Conservation (phyloP, 2,329 filamentous ascomycete genomes). For the Talaromyces piceae region DNA sequence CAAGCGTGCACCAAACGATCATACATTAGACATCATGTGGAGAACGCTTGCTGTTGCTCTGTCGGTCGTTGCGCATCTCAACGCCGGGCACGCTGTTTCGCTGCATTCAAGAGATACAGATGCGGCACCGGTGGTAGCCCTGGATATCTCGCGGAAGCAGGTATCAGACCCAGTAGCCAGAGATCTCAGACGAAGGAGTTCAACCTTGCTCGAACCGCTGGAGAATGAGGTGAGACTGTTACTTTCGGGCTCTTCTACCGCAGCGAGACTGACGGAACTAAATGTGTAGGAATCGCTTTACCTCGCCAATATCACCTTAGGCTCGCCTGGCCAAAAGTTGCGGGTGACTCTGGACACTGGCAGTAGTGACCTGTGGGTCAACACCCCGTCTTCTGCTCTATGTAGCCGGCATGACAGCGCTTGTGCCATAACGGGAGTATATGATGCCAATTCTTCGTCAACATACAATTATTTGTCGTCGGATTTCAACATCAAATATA, state of each 20-base stretch:
- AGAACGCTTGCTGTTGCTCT: slow-evolving; percentile 14
- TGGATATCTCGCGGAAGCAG: slow-evolving; percentile 11
- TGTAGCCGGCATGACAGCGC: slow-evolving; percentile 35
- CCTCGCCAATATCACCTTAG: slow-evolving; percentile 50
- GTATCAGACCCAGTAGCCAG: slow-evolving; percentile 10
- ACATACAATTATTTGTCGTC: slow-evolving; percentile 67
- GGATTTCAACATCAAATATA: slow-evolving; percentile 81
- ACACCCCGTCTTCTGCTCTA: slow-evolving; percentile 42
- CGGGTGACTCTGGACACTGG: slow-evolving; percentile 56
- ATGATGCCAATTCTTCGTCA: slow-evolving; percentile 55
- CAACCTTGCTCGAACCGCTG: slow-evolving; percentile 37
- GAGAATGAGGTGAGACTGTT: slow-evolving; percentile 44
- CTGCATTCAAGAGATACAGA: slow-evolving; percentile 13
- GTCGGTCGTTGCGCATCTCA: slow-evolving; percentile 14
- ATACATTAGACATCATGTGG: slow-evolving; percentile 14
- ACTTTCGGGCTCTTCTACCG: not conserved
- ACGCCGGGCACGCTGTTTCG: slow-evolving; percentile 10
- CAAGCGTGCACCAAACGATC: no score
- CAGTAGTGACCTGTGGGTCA: slow-evolving; percentile 57
- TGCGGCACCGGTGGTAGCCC: slow-evolving; percentile 12
- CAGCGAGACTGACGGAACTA: not conserved
- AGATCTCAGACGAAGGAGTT: slow-evolving; percentile 12
- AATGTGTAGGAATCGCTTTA: slow-evolving; percentile 45
- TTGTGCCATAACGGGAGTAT: slow-evolving; percentile 46
- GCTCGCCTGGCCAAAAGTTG: slow-evolving; percentile 50